Base-by-base conservation (phyloP, 352 stramenopile species). In the Pythium oligandrum region DNA sequence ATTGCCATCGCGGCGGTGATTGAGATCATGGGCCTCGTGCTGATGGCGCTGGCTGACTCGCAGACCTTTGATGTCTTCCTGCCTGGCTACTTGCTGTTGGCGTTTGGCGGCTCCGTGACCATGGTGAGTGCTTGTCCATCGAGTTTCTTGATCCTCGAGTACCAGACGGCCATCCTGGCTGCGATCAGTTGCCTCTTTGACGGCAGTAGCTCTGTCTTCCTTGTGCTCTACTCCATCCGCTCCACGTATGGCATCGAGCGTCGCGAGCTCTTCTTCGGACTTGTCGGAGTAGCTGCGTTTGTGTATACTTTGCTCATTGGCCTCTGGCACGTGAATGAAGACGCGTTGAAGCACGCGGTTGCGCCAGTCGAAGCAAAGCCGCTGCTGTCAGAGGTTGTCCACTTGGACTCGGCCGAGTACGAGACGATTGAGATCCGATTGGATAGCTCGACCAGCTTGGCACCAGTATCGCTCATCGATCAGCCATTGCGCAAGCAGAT, bases 71-170 rank as follows among this genome's bases (percentile, higher is more conserved):
- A 93, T 52, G 61, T 90, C 40, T 93, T 93, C 55, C 53, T 93
- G 10, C 75, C 64, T 3, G 78, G 69, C 31, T 93, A 91, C 64
- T 66, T 75, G 30, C 57, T 90, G 7, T 69, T 88, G 30, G 77
- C 82, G 1, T 78, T 88, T 38, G 82, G 82, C 17, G 82, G 82
- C 3, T 85, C 70, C 55, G 76, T 92, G 48, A 92, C 80, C 33
- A 92, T 92, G 79, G 89, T 92, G 79, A 48, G 74, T 48, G 88
- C 75, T 39, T 92, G 80, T 51, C 80, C 82, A 2, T 68, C 78
- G 31, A 88, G 75, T 57, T 90, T 92, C 61, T 66, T 90, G 30
- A 66, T 88, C 44, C 70, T 87, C 61, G 65, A 77, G 49, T 73
- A 89, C 50, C 82, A 90, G 62, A 89, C 79, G 5, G 80, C 73